Evolutionary conservation across 331 rosid species (phyloP).

Genomic region (Acacia concinna): DNA sequence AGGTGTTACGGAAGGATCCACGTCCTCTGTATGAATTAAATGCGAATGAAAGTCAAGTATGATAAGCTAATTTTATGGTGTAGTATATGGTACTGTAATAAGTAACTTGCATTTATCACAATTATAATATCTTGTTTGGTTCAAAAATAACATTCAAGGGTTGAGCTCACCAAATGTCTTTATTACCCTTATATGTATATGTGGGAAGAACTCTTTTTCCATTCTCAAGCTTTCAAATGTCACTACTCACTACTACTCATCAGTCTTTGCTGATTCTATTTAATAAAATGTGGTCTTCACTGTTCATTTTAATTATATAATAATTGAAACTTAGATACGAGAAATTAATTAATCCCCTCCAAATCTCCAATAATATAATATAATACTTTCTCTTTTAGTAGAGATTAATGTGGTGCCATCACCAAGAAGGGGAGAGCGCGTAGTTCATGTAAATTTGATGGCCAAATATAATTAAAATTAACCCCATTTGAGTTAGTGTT

Average conservation of each 20-base stretch:
- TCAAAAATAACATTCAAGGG: not conserved
- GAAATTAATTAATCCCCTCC: not conserved
- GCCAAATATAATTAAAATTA: not conserved
- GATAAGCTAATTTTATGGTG: not conserved
- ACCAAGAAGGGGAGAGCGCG: not conserved
- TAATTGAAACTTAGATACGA: not conserved
- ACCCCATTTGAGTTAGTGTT: not conserved
- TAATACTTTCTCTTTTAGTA: not conserved
- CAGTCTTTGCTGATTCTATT: not conserved
- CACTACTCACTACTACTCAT: not conserved
- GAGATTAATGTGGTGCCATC: not conserved
- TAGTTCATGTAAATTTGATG: not conserved
- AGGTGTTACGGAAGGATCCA: not conserved
- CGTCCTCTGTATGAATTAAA: not conserved
- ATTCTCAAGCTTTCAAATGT: not conserved
- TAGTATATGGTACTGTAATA: not conserved
- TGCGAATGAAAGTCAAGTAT: not conserved
- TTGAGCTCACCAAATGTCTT: not conserved
- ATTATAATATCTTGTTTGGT: not conserved
- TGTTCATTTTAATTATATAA: not conserved
- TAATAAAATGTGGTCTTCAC: not conserved
- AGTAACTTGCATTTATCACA: not conserved
- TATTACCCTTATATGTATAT: not conserved
- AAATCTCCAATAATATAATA: no score
- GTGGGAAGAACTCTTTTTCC: not conserved